Base-by-base conservation (phyloP, 23 red algal species). In the Cyanidioschyzon merolae region DNA sequence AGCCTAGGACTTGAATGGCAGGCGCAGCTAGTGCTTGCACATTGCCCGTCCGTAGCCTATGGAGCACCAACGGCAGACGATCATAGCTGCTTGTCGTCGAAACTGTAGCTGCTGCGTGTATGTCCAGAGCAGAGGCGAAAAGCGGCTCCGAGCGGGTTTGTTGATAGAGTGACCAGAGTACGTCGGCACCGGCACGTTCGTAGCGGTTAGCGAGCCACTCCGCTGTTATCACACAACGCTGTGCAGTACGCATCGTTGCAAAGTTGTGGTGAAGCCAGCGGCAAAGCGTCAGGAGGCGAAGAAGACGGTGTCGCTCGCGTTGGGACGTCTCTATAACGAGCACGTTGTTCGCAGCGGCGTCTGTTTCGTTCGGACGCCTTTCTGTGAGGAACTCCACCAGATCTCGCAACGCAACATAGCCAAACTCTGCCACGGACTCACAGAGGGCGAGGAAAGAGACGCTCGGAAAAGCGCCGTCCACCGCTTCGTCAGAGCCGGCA, bases 241-340 rank as follows among this genome's bases (percentile, higher is more conserved):
- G 63, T 35, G 63, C 63, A 7, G 2, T 7, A 25, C 21, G n/a
- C 63, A 71, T 3, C 63, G 21, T 25, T 35, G 21, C 7, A 35
- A 3, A 71, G 3, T 3, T 3, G 2, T 32, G 16, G 7, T 32
- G 63, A 7, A 25, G 86, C 89, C 89, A 91, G 37, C 79, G 83
- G 39, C 86, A 77, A 2, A 77, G 36, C 2, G 76, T 83, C 24
- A 85, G 74, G 24, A 91, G 75, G 26, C 89, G 89, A 15, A 82
- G 79, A 38, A 91, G 79, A 17, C 89, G 59, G 39, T 91, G 89
- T 34, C 89, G 89, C 1, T 75, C 54, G 37, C 76, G 79, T 45
- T 86, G 82, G 51, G 82, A 38, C 63, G 67, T 67, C 37, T 91
- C 89, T 71, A 91, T 25, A 0, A 91, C 75, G 21, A 71, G 63